These are phyloP conservation scores for Coemansia sp. DNA, from an alignment of 192 early-diverging fungal genomes.

Conservation along the genomic window DNA sequence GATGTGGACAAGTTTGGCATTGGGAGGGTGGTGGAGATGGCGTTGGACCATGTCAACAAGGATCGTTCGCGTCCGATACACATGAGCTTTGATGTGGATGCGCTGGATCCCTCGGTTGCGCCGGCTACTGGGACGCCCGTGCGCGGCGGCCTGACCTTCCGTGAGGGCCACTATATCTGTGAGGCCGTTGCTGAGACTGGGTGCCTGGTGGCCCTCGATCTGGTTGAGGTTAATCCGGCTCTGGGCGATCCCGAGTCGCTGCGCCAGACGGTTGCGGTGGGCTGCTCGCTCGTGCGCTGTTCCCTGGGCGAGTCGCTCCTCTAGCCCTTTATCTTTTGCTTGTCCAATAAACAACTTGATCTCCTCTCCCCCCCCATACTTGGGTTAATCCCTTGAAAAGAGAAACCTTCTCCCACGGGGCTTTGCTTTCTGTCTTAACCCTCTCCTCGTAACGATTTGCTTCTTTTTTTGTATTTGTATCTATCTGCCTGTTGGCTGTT, in stretches of 20 bases:
- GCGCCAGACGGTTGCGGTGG: constrained; percentile 82
- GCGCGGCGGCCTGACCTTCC: constrained; percentile 87
- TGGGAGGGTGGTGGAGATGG: constrained; percentile 86
- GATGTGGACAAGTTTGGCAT: constrained; percentile 94
- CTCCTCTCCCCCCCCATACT: too few species aligned
- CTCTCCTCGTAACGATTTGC: too few species aligned
- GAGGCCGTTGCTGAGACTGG: constrained; percentile 87
- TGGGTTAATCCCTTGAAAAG: too few species aligned
- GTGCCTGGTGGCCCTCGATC: constrained; percentile 79
- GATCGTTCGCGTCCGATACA: constrained; percentile 71
- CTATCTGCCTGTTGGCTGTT: too few species aligned
- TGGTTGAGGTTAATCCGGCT: constrained; percentile 92
- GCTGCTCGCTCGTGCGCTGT: constrained; percentile 81
- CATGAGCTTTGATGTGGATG: constrained; percentile 93
- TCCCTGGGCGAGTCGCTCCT: constrained; percentile 79
- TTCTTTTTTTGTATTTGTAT: too few species aligned
- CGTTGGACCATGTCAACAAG: constrained; percentile 80
- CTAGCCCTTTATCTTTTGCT: too few species aligned
- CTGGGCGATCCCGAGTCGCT: constrained; percentile 70
- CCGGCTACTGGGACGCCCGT: constrained; percentile 95
- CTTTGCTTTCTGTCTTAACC: too few species aligned
- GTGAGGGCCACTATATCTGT: constrained; percentile 97
- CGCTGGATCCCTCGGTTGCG: constrained; percentile 86
- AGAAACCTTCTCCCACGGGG: too few species aligned
- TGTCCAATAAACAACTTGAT: too few species aligned